Evolutionary conservation across 2,329 filamentous ascomycete species (phyloP).

Genomic region (Diplodia corticola): DNA sequence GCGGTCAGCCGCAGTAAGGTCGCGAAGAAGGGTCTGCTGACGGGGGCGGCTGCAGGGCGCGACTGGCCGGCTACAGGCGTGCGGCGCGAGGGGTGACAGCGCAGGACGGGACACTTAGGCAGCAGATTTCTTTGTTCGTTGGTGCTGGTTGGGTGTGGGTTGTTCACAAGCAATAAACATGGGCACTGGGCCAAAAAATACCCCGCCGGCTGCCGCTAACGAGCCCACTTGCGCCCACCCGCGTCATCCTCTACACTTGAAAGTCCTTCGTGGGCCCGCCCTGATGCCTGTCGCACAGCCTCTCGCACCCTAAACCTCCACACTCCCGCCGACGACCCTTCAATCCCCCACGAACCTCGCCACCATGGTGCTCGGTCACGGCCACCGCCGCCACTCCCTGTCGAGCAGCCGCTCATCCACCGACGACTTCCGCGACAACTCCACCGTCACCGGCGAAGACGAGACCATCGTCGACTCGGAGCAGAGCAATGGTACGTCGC

Average conservation of each 20-base stretch:
- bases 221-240: conserved; percentile 16
- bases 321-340: neutral
- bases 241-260: conserved; percentile 21
- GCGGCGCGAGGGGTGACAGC: neutral
- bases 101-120: neutral
- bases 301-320: conserved; percentile 15
- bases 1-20: neutral
- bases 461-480: conserved; percentile 85
- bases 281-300: conserved; percentile 22
- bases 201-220: conserved; percentile 18
- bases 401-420: conserved; percentile 45
- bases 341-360: conserved; percentile 9
- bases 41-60: neutral
- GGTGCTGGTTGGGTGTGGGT: conserved; percentile 8
- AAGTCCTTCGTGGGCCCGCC: conserved; percentile 22
- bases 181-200: conserved; percentile 20
- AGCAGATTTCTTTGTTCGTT: conserved; percentile 17
- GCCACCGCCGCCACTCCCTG: conserved; percentile 49
- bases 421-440: conserved; percentile 39
- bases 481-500: conserved; percentile 80
- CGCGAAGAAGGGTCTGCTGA: neutral
- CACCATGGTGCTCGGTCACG: conserved; percentile 52
- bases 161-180: conserved; percentile 8
- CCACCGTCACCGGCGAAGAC: conserved; percentile 54
- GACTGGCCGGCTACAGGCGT: neutral